Percentiles rank a stretch among this genome's conserved stretches.
phyloP scores from a whole-genome alignment of 805 yeast genomes.

The Candida manassasensis region DNA sequence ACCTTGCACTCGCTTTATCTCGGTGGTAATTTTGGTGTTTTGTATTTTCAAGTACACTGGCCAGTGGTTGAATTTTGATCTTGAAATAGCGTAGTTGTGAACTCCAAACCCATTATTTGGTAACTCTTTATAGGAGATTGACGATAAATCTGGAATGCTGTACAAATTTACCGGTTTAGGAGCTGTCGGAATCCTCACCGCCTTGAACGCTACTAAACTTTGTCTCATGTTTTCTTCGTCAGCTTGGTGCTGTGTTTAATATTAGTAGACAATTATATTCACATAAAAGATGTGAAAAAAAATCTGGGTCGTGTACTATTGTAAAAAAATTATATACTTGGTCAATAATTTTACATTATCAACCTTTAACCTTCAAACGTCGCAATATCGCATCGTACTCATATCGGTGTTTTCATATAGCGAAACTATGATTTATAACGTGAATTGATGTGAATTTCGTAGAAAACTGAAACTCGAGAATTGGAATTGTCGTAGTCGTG shows the following conservation, averaged over 20 bases:
- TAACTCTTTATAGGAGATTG: slow-evolving; percentile 18
- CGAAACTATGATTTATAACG: no score
- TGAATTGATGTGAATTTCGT: no score
- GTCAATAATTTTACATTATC: no score
- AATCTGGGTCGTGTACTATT: neutral
- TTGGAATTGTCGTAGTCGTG: no score
- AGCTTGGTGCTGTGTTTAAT: no score
- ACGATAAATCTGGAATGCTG: slow-evolving; percentile 25
- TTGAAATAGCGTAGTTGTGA: slow-evolving; percentile 38
- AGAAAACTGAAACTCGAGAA: no score
- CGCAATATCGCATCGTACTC: no score
- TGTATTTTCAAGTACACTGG: slow-evolving; percentile 77
- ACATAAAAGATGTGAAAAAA: neutral
- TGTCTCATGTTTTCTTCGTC: slow-evolving; percentile 25
- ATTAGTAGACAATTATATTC: no score
- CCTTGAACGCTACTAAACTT: slow-evolving; percentile 15
- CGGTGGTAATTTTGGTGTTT: slow-evolving; percentile 64
- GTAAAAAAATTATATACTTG: no score
- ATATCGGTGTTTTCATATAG: no score
- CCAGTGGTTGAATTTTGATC: slow-evolving; percentile 61
- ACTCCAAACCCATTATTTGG: slow-evolving; percentile 33
- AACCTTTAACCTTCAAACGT: no score
- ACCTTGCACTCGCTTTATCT: slow-evolving; percentile 68
- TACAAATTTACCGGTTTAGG: slow-evolving; percentile 14
- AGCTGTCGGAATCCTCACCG: slow-evolving; percentile 17